Evolutionary conservation across 352 stramenopile genomes (phyloP).

Genomic region (Halophytophthora polymorphica): DNA sequence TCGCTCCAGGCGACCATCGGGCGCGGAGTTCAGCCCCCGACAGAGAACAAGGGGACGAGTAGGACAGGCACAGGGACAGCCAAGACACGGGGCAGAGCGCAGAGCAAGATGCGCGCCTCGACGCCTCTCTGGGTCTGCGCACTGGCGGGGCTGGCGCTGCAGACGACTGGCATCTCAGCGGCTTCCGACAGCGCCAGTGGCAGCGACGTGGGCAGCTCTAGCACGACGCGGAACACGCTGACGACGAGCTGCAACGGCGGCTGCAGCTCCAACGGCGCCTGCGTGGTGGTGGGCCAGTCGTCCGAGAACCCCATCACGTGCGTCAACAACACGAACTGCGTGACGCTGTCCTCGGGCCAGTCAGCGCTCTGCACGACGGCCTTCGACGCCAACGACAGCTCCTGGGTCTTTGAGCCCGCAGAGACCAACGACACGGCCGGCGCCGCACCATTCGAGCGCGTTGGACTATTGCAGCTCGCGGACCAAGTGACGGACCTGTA

Average conservation of each 20-base stretch:
- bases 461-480: constrained; percentile 63
- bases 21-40: too few relatives aligned
- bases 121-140: too few relatives aligned
- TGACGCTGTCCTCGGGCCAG: constrained; percentile 62
- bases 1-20: too few relatives aligned
- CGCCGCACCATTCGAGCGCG: constrained; percentile 59
- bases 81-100: too few relatives aligned
- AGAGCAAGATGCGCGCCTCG: too few relatives aligned
- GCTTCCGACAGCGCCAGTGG: not conserved
- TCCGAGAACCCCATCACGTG: constrained; percentile 64
- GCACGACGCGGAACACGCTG: constrained; percentile 56
- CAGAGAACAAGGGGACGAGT: too few relatives aligned
- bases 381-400: constrained; percentile 31
- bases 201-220: constrained; percentile 8
- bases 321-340: constrained; percentile 68
- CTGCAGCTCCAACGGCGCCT: constrained; percentile 56
- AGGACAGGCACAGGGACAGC: too few relatives aligned
- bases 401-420: constrained; percentile 58
- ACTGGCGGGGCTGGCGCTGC: too few relatives aligned
- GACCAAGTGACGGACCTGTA: constrained; percentile 44
- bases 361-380: constrained; percentile 62
- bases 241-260: constrained; percentile 75
- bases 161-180: too few relatives aligned
- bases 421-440: constrained; percentile 47
- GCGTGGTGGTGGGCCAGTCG: constrained; percentile 61